Base-by-base conservation (phyloP, 768 basidiomycete genomes). In the Boletellus ananas region DNA sequence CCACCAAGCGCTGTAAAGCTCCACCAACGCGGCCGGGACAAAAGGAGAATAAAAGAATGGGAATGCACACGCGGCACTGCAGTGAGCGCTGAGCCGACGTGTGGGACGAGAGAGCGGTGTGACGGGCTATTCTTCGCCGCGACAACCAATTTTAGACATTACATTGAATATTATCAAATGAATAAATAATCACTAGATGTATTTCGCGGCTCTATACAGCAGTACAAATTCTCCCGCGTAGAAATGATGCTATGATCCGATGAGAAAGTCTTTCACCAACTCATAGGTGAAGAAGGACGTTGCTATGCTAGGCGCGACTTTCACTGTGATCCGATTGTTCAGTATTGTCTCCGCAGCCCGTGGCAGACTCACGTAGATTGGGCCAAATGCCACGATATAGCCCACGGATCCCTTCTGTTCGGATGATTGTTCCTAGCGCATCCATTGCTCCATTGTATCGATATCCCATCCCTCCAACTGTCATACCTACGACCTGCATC, bases 401-500 rank as follows among this genome's bases (percentile, higher is more conserved):
- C 35, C 91, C 91, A 39, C 63, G 66, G 11, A 87, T 49, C 4
- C 94, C 94, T 65, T 97, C 94, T 1, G 75, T 75, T 34, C 72
- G 78, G 14, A 92, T 36, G 41, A 91, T 91, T 45, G 77, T 76
- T 50, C 65, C 67, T 56, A 94, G 67, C 9, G 90, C 93, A 65
- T 94, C 85, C 31, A 91, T 50, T 6, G 92, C 94, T 9, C 90
- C 89, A 37, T 70, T 82, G 69, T 93, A 94, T 67, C 83, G 83
- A 58, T 82, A 72, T 40, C 78, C 76, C 53, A 81, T 63, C 12
- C 76, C 73, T 16, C 77, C 78, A 12, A 71, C 74, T 58, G 78
- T 70, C 83, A 94, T 85, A 12, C 91, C 91, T 6, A 83, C 79
- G 51, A 95, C 90, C 67, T 98, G 95, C 87, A 98, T 93, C 76